These are phyloP conservation scores for Clarireedia sp. DNA, from an alignment of 2,329 filamentous ascomycete genomes.

Conservation along the genomic window DNA sequence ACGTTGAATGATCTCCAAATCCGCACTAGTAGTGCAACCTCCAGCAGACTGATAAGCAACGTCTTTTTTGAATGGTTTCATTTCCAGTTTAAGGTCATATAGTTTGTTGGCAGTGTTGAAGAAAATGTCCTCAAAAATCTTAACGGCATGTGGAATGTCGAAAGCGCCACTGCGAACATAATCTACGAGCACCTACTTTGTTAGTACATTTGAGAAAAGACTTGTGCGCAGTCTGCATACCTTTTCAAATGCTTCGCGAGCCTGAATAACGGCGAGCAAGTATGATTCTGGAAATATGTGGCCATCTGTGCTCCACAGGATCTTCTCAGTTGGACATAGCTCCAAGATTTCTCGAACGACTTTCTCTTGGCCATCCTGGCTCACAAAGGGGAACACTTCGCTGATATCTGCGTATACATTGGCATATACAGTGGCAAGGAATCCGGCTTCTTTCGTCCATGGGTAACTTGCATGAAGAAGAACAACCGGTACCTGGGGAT, in stretches of 20 bases:
- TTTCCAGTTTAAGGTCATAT: constrained; percentile 52
- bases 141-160: constrained; percentile 51
- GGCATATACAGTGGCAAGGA: constrained; percentile 66
- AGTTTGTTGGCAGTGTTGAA: constrained; percentile 73
- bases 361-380: constrained; percentile 64
- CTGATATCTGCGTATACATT: constrained; percentile 81
- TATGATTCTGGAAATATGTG: constrained; percentile 76
- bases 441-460: constrained; percentile 69
- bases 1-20: constrained; percentile 21
- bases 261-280: constrained; percentile 63
- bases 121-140: constrained; percentile 58
- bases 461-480: constrained; percentile 77
- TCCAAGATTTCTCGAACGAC: constrained; percentile 68
- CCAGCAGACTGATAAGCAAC: neutral
- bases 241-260: constrained; percentile 60
- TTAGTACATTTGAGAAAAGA: neutral
- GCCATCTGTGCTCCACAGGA: constrained; percentile 74
- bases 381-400: constrained; percentile 73
- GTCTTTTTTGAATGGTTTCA: constrained; percentile 17
- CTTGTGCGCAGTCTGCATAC: constrained; percentile 33
- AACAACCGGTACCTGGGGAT: constrained; percentile 64
- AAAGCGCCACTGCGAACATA: constrained; percentile 59
- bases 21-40: constrained; percentile 1
- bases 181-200: constrained; percentile 51
- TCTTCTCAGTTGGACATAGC: constrained; percentile 64